Percentiles rank a stretch among this genome's conserved stretches.
Evolutionary conservation across 2,329 filamentous ascomycete species (phyloP).

Genomic region (Fusarium oxysporum): DNA sequence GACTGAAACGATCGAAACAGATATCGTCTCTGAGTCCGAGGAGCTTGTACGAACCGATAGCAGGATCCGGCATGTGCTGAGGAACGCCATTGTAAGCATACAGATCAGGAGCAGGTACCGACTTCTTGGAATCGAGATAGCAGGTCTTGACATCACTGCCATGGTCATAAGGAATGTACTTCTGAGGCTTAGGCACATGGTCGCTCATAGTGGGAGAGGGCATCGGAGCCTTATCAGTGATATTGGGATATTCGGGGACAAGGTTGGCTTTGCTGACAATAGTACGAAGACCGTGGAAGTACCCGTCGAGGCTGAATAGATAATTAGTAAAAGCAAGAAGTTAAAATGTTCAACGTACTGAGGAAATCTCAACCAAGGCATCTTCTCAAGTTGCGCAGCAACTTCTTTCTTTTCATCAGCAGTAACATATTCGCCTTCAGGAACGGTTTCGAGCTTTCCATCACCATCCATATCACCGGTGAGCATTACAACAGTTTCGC

Average conservation of each 20-base stretch:
- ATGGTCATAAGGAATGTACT: conserved; percentile 77
- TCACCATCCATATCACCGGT: conserved; percentile 47
- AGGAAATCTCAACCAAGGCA: conserved; percentile 56
- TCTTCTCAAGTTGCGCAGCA: conserved; percentile 48
- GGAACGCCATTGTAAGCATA: conserved; percentile 78
- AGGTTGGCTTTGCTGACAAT: conserved; percentile 74
- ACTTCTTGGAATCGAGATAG: conserved; percentile 71
- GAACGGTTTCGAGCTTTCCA: conserved; percentile 41
- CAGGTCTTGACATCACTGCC: conserved; percentile 69
- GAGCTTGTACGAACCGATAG: conserved; percentile 80
- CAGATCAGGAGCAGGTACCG: conserved; percentile 68
- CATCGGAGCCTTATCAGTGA: conserved; percentile 49
- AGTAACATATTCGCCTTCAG: conserved; percentile 44
- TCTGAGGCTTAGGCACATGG: conserved; percentile 57
- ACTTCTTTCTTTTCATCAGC: conserved; percentile 47
- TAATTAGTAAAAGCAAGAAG: conserved; percentile 25
- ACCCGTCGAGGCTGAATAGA: conserved; percentile 75
- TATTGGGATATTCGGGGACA: conserved; percentile 77
- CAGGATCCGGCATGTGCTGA: conserved; percentile 80
- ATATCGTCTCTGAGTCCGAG: conserved; percentile 81
- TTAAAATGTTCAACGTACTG: conserved; percentile 47
- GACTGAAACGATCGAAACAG: conserved; percentile 89
- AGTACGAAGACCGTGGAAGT: conserved; percentile 81
- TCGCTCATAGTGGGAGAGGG: conserved; percentile 50
- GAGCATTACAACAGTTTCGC: conserved; percentile 46